Evolutionary conservation across 345 rosid species (phyloP).

Genomic region (Passiflora organensis): DNA sequence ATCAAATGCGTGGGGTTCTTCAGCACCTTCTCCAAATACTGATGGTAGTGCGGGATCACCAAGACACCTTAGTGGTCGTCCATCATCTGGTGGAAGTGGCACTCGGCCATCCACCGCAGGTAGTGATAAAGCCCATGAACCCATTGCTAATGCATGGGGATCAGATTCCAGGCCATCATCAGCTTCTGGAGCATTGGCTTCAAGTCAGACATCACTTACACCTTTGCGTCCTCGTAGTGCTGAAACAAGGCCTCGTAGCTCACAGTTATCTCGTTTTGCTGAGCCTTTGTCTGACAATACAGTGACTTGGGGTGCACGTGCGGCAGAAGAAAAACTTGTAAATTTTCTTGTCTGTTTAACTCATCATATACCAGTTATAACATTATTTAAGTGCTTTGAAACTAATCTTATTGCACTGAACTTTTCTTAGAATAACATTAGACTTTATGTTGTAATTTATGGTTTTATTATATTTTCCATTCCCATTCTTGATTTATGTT

Average conservation of each 20-base stretch:
- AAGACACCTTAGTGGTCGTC: slow-evolving; percentile 70
- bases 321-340: slow-evolving; percentile 63
- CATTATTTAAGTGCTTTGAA: neutral
- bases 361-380: neutral
- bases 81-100: slow-evolving; percentile 92
- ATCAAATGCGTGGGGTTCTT: slow-evolving; percentile 90
- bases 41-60: slow-evolving; percentile 79
- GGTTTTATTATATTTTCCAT: too few species aligned
- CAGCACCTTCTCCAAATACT: slow-evolving; percentile 57
- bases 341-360: slow-evolving; percentile 5
- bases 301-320: slow-evolving; percentile 49
- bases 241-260: slow-evolving; percentile 97
- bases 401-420: neutral
- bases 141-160: slow-evolving; percentile 56
- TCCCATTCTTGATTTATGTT: too few species aligned
- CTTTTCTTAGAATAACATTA: neutral
- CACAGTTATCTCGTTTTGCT: slow-evolving; percentile 97
- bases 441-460: too few species aligned
- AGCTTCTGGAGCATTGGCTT: slow-evolving; percentile 76
- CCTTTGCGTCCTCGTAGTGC: slow-evolving; percentile 94
- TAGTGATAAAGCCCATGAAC: slow-evolving; percentile 71
- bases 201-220: slow-evolving; percentile 59
- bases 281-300: slow-evolving; percentile 67
- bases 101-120: slow-evolving; percentile 93
- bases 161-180: slow-evolving; percentile 92